Conservation (phyloP, 2,329 filamentous ascomycete species). For the Cladophialophora yegresii region DNA sequence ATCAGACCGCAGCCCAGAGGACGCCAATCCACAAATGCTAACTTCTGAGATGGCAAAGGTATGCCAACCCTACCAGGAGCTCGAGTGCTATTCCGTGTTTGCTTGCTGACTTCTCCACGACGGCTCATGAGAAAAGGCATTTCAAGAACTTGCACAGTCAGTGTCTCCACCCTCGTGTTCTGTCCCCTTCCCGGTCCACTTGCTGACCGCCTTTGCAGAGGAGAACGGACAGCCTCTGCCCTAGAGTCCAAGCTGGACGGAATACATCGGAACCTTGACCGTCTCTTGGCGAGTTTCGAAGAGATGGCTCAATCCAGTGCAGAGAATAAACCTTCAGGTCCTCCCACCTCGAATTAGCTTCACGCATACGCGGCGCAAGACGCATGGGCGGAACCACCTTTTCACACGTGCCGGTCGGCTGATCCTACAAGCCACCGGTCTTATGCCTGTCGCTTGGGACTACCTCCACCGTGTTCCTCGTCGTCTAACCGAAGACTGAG, state of each 20-base stretch:
- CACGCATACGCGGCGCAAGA: not conserved
- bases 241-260: slow-evolving; percentile 57
- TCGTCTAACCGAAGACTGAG: not conserved
- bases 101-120: slow-evolving; percentile 17
- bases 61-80: slow-evolving; percentile 11
- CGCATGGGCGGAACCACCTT: slow-evolving; percentile 9
- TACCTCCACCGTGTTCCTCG: not conserved
- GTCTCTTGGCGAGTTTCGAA: slow-evolving; percentile 52
- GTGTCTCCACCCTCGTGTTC: not conserved
- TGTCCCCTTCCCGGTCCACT: slow-evolving; percentile 1
- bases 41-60: slow-evolving; percentile 37
- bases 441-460: not conserved
- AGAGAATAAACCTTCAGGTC: slow-evolving; percentile 30
- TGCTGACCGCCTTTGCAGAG: slow-evolving; percentile 42
- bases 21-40: slow-evolving; percentile 24
- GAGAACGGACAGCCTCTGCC: slow-evolving; percentile 58
- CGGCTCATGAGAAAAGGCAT: slow-evolving; percentile 37
- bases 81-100: not conserved
- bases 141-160: slow-evolving; percentile 41
- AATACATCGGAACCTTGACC: slow-evolving; percentile 59
- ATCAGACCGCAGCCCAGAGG: slow-evolving; percentile 17
- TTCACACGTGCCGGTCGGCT: slow-evolving; percentile 36
- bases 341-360: slow-evolving; percentile 24
- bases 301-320: slow-evolving; percentile 38
- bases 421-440: not conserved